phyloP scores from a whole-genome alignment of 441 rosid species.

The Pelargonium citronellum region DNA sequence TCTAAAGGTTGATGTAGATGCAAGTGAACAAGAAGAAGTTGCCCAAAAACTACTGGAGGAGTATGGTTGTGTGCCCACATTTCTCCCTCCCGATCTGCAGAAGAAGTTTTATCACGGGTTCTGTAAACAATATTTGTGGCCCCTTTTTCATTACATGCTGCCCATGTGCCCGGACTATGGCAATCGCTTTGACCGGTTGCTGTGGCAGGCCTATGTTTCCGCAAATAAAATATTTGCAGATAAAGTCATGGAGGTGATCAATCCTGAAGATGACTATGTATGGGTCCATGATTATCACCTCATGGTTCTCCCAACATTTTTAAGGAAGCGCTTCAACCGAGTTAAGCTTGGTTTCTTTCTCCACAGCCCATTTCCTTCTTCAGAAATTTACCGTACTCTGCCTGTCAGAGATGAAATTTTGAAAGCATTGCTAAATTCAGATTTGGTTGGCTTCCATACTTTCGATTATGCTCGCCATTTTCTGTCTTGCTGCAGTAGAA shows the following conservation, averaged over 20 bases:
- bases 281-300: slow-evolving; percentile 70
- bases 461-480: slow-evolving; percentile 31
- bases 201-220: slow-evolving; percentile 88
- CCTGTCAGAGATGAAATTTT: slow-evolving; percentile 78
- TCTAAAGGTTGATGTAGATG: slow-evolving; percentile 61
- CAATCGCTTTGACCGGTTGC: slow-evolving; percentile 69
- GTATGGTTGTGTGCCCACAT: slow-evolving; percentile 71
- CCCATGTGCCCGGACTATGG: slow-evolving; percentile 89
- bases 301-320: slow-evolving; percentile 80
- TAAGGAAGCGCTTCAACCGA: slow-evolving; percentile 61
- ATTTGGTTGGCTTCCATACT: slow-evolving; percentile 81
- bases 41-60: slow-evolving; percentile 56
- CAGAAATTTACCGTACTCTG: slow-evolving; percentile 75
- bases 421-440: slow-evolving; percentile 71
- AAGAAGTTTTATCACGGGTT: slow-evolving; percentile 74
- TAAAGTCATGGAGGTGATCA: slow-evolving; percentile 73
- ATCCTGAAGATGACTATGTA: slow-evolving; percentile 49
- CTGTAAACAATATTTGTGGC: slow-evolving; percentile 90
- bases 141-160: slow-evolving; percentile 86
- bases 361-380: slow-evolving; percentile 78
- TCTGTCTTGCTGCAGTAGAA: slow-evolving; percentile 89
- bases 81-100: slow-evolving; percentile 65
- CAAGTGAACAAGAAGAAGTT: slow-evolving; percentile 69
- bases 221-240: slow-evolving; percentile 86
- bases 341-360: slow-evolving; percentile 74